These are phyloP conservation scores for Elsinoe ampelina DNA, from an alignment of 2,329 filamentous ascomycete genomes.

Conservation along the genomic window DNA sequence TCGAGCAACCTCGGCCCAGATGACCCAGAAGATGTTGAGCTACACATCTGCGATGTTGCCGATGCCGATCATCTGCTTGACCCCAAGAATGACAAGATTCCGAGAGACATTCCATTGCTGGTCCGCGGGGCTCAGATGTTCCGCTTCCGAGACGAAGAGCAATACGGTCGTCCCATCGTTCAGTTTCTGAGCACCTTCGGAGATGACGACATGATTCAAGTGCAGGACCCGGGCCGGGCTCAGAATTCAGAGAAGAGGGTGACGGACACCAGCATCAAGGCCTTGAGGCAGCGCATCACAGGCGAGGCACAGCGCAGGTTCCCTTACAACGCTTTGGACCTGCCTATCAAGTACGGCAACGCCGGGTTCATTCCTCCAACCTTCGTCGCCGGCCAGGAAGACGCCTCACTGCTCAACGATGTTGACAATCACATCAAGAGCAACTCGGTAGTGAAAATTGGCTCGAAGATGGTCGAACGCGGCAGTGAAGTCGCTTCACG, in stretches of 20 bases:
- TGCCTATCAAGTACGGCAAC: neutral
- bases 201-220: neutral
- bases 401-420: neutral
- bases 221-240: neutral
- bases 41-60: neutral
- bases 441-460: neutral
- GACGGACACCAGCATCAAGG: neutral
- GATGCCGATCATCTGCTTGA: neutral
- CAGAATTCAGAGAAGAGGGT: neutral
- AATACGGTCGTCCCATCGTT: neutral
- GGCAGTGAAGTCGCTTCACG: neutral
- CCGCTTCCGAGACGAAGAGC: neutral
- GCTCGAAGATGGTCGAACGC: neutral
- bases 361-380: neutral
- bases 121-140: neutral
- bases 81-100: neutral
- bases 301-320: neutral
- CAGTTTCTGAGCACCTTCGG: neutral
- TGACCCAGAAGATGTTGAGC: neutral
- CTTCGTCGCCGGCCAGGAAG: neutral
- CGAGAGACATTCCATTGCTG: neutral
- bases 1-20: neutral
- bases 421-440: conserved; percentile 3
- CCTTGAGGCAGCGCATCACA: neutral
- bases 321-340: conserved; percentile 3